Evolutionary conservation across 2,329 filamentous ascomycete species (phyloP).

Genomic region (Harringtonia aguacate): DNA sequence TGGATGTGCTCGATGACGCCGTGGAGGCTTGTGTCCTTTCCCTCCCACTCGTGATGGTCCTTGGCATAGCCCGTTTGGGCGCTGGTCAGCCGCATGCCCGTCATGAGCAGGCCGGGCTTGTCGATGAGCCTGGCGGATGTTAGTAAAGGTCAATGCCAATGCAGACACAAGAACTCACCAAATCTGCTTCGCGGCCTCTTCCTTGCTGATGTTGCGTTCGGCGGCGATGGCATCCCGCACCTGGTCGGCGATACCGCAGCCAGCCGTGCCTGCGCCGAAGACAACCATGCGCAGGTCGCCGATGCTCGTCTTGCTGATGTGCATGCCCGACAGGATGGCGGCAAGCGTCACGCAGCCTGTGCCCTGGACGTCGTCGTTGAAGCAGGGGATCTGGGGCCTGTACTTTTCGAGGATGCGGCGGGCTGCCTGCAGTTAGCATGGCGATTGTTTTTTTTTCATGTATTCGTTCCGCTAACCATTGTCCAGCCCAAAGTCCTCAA

Average conservation of each 20-base stretch:
- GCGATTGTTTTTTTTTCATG: too few species aligned
- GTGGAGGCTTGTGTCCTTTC: constrained; percentile 46
- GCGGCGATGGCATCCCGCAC: constrained; percentile 68
- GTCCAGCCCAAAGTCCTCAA: constrained; percentile 73
- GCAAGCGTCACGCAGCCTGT: constrained; percentile 82
- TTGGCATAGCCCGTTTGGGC: constrained; percentile 61
- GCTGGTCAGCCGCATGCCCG: constrained; percentile 39
- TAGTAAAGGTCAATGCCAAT: background rate
- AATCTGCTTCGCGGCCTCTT: constrained; percentile 71
- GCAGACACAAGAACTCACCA: constrained; percentile 37
- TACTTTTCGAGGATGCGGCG: constrained; percentile 68
- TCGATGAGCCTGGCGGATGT: constrained; percentile 55
- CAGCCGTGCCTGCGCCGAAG: constrained; percentile 74
- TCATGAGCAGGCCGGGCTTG: constrained; percentile 65
- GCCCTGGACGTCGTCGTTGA: constrained; percentile 77
- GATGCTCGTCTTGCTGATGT: constrained; percentile 56
- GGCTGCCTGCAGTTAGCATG: too few species aligned
- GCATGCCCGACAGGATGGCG: constrained; percentile 65
- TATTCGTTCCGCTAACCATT: constrained; percentile 51
- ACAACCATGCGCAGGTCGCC: constrained; percentile 60
- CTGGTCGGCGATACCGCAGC: constrained; percentile 78
- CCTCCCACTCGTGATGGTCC: constrained; percentile 51
- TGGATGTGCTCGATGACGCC: constrained; percentile 59
- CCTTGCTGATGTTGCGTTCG: constrained; percentile 52
- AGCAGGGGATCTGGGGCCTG: constrained; percentile 63